phyloP scores from a whole-genome alignment of 1,284 basidiomycete genomes.

The Pseudozyma sp. region DNA sequence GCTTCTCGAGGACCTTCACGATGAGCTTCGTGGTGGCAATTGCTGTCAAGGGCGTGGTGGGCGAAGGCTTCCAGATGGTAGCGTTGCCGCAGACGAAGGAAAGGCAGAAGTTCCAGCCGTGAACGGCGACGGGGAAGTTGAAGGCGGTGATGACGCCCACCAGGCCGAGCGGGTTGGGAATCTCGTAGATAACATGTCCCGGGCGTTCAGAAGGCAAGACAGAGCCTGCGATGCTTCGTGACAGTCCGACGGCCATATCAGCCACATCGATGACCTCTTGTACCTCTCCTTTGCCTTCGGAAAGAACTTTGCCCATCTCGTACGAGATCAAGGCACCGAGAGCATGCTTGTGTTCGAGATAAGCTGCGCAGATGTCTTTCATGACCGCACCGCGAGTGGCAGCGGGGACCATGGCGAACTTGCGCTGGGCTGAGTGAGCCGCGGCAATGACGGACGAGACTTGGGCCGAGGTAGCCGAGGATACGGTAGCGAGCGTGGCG shows the following conservation, averaged over 20 bases:
- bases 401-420: slow-evolving; percentile 82
- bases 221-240: slow-evolving; percentile 81
- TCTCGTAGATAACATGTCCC: slow-evolving; percentile 55
- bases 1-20: slow-evolving; percentile 80
- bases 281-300: slow-evolving; percentile 92
- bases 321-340: slow-evolving; percentile 79
- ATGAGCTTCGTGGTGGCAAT: slow-evolving; percentile 90
- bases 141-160: slow-evolving; percentile 90
- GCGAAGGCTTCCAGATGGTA: slow-evolving; percentile 94
- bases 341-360: slow-evolving; percentile 82
- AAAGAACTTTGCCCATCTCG: slow-evolving; percentile 90
- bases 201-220: slow-evolving; percentile 59
- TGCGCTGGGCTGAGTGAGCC: slow-evolving; percentile 78
- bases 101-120: slow-evolving; percentile 84
- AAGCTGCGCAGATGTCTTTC: slow-evolving; percentile 84
- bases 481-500: slow-evolving; percentile 50
- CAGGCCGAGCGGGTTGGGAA: slow-evolving; percentile 90
- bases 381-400: slow-evolving; percentile 88
- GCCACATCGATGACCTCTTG: slow-evolving; percentile 94
- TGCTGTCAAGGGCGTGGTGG: slow-evolving; percentile 82
- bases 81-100: slow-evolving; percentile 91
- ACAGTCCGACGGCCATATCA: slow-evolving; percentile 84
- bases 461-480: slow-evolving; percentile 77
- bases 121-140: slow-evolving; percentile 86
- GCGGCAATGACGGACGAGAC: slow-evolving; percentile 76